A percentile compares a stretch with the other conserved stretches of the same genome.
These are phyloP conservation scores for Penicillium diatomitis DNA, from an alignment of 495 filamentous ascomycete species.

Conservation along the genomic window DNA sequence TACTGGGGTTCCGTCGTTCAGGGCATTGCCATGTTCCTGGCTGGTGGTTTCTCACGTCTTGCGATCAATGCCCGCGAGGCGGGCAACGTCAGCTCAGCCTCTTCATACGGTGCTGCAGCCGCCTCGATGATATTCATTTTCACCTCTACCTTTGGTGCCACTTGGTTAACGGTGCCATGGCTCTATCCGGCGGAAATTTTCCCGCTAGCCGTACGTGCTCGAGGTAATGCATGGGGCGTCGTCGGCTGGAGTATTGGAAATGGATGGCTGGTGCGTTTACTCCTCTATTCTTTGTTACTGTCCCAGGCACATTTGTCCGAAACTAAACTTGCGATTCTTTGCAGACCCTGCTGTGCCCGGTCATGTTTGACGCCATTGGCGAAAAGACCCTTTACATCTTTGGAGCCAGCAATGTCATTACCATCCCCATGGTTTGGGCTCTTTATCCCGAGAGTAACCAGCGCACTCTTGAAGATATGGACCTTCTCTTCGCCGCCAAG, in stretches of 20 bases:
- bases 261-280: slow-evolving; percentile 43
- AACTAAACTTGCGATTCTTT: background rate
- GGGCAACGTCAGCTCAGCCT: slow-evolving; percentile 34
- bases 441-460: slow-evolving; percentile 61
- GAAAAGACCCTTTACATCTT: slow-evolving; percentile 64
- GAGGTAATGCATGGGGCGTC: slow-evolving; percentile 67
- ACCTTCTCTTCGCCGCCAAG: slow-evolving; percentile 52
- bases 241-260: slow-evolving; percentile 69
- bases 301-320: background rate
- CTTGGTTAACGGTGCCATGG: slow-evolving; percentile 66
- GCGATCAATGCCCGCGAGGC: slow-evolving; percentile 43
- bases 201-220: slow-evolving; percentile 56
- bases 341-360: slow-evolving; percentile 50
- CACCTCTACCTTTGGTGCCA: slow-evolving; percentile 59
- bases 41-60: slow-evolving; percentile 44
- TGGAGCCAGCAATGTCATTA: slow-evolving; percentile 51
- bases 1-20: slow-evolving; percentile 59
- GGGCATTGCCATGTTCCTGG: slow-evolving; percentile 52
- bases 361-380: slow-evolving; percentile 52
- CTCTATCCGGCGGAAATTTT: slow-evolving; percentile 67
- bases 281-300: background rate
- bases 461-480: slow-evolving; percentile 61
- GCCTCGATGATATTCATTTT: slow-evolving; percentile 63
- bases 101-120: slow-evolving; percentile 50
- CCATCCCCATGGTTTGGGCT: slow-evolving; percentile 59